phyloP scores from a whole-genome alignment of 352 stramenopile species.

The Pythium coloratum region DNA sequence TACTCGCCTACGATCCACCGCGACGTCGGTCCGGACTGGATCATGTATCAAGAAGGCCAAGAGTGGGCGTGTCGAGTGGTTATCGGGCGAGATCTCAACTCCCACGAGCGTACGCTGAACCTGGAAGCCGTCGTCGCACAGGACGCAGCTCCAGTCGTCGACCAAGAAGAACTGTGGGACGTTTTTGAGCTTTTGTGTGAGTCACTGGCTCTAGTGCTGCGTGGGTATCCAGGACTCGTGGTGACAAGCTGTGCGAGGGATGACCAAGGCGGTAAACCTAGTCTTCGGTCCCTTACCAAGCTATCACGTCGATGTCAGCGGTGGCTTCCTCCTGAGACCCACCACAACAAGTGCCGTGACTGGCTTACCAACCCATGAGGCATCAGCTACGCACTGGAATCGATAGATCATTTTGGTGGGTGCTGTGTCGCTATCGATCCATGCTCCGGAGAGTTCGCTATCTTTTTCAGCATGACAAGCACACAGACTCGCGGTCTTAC shows the following conservation, averaged over 20 bases:
- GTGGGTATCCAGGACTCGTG: not conserved
- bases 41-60: not conserved
- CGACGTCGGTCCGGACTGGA: conserved; percentile 3
- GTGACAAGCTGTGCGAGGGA: conserved; percentile 1
- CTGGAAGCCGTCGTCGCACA: not conserved
- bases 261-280: not conserved
- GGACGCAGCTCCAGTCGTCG: not conserved
- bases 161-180: not conserved
- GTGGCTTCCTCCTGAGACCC: not conserved
- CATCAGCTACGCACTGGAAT: too few species aligned
- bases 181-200: not conserved
- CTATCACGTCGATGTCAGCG: not conserved
- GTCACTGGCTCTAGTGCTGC: not conserved
- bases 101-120: not conserved
- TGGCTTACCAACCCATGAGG: not conserved
- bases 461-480: too few species aligned
- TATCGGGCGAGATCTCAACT: not conserved
- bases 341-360: not conserved
- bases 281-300: not conserved
- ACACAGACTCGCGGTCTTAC: too few species aligned
- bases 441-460: too few species aligned
- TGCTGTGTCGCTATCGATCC: too few species aligned
- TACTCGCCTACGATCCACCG: conserved; percentile 3
- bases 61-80: not conserved
- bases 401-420: too few species aligned